Conservation (phyloP, 495 filamentous ascomycete genomes). For the Talaromyces trachyspermus region DNA sequence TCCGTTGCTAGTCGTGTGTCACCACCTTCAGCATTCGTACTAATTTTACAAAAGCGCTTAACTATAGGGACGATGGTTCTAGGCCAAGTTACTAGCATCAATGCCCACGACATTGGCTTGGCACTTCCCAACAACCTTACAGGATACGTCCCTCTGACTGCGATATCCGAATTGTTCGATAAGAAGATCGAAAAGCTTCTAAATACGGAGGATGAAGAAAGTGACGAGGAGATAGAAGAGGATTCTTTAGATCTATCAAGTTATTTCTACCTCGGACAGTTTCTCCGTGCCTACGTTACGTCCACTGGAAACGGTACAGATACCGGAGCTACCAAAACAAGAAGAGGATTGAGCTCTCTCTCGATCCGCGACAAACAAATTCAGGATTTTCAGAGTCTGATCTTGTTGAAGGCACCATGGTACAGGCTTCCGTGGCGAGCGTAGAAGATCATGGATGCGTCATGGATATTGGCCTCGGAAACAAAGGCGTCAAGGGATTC, state of each 20-base stretch:
- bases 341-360: conserved; percentile 74
- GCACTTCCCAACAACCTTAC: conserved; percentile 86
- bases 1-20: conserved; percentile 25
- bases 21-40: not conserved
- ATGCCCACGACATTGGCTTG: conserved; percentile 65
- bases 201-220: conserved; percentile 47
- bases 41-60: conserved; percentile 49
- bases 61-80: conserved; percentile 78
- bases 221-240: conserved; percentile 45
- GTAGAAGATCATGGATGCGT: conserved; percentile 92
- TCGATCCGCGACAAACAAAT: conserved; percentile 71
- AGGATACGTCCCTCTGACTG: conserved; percentile 85
- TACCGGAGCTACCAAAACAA: conserved; percentile 54
- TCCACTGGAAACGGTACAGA: conserved; percentile 57
- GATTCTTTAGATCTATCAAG: conserved; percentile 60
- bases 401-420: conserved; percentile 59
- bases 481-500: conserved; percentile 65
- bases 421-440: conserved; percentile 83
- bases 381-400: conserved; percentile 60
- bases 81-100: conserved; percentile 78
- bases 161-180: conserved; percentile 69
- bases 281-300: conserved; percentile 75
- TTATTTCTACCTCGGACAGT: conserved; percentile 80
- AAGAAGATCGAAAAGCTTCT: conserved; percentile 57
- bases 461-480: conserved; percentile 80